Percentiles rank a stretch among this genome's conserved stretches.
These are phyloP conservation scores for Tilletia caries DNA, from an alignment of 1,284 basidiomycete species.

Conservation along the genomic window DNA sequence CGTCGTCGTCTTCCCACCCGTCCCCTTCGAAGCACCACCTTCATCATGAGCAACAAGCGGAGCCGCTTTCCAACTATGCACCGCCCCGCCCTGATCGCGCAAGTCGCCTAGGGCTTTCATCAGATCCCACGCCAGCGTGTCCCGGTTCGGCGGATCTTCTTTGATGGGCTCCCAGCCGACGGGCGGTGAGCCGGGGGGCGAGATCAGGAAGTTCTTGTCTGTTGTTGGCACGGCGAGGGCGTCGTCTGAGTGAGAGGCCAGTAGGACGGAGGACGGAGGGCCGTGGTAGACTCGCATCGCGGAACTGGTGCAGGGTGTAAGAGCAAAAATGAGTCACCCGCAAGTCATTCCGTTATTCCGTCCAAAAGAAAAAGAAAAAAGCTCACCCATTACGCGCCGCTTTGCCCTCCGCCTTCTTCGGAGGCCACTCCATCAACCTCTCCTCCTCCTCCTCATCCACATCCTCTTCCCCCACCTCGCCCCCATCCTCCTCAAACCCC, in stretches of 20 bases:
- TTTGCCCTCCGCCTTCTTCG: conserved; percentile 12
- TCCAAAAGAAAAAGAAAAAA: background rate
- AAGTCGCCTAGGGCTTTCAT: conserved; percentile 57
- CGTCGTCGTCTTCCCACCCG: background rate
- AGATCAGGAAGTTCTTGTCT: conserved; percentile 94
- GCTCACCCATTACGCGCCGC: conserved; percentile 12
- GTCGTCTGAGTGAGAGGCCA: conserved; percentile 15
- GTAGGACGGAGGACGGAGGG: conserved; percentile 6
- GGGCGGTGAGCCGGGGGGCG: conserved; percentile 94
- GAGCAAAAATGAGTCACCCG: background rate
- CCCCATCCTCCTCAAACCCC: conserved; percentile 34
- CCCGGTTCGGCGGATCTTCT: conserved; percentile 85
- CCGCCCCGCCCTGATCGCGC: conserved; percentile 34
- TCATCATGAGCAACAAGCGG: conserved; percentile 23
- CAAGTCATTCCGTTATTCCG: background rate
- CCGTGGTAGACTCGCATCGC: conserved; percentile 22
- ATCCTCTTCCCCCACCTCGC: conserved; percentile 1
- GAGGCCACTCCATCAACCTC: conserved; percentile 3
- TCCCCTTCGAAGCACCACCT: background rate
- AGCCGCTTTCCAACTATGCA: conserved; percentile 27
- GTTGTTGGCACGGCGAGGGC: conserved; percentile 60
- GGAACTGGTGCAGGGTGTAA: background rate
- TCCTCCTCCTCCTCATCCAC: background rate
- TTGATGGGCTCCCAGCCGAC: conserved; percentile 89
- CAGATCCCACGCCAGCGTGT: conserved; percentile 84